Percentiles rank a stretch among this genome's conserved stretches.
Evolutionary conservation across 495 filamentous ascomycete genomes (phyloP).

Genomic region (Hyphodiscus hymeniophilus): DNA sequence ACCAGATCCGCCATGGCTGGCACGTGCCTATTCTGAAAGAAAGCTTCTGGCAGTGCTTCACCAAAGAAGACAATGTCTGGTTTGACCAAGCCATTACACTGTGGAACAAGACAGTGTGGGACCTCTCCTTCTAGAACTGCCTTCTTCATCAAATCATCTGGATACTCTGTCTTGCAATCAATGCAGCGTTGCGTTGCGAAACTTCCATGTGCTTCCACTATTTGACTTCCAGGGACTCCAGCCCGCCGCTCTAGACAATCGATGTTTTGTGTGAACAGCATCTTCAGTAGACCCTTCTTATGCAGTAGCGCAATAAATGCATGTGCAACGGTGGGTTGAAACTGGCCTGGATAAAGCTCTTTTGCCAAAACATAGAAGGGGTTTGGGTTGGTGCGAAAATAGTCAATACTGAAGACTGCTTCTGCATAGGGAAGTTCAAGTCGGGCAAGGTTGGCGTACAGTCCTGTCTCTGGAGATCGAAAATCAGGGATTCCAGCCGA

Average conservation of each 20-base stretch:
- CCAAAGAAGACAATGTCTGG: slow-evolving; percentile 97
- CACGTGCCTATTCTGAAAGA: slow-evolving; percentile 50
- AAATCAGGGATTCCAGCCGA: slow-evolving; percentile 65
- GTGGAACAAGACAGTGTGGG: slow-evolving; percentile 49
- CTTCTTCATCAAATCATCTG: slow-evolving; percentile 62
- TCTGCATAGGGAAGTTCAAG: slow-evolving; percentile 77
- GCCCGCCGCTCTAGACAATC: slow-evolving; percentile 88
- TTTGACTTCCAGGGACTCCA: slow-evolving; percentile 69
- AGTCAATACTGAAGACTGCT: slow-evolving; percentile 76
- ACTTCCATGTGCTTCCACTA: slow-evolving; percentile 92
- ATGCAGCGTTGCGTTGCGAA: slow-evolving; percentile 88
- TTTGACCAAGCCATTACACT: slow-evolving; percentile 80
- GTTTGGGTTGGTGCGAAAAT: slow-evolving; percentile 73
- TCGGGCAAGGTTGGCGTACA: slow-evolving; percentile 76
- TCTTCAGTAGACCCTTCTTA: slow-evolving; percentile 67
- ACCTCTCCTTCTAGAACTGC: slow-evolving; percentile 54
- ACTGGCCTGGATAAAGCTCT: slow-evolving; percentile 89
- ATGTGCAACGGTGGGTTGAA: slow-evolving; percentile 77
- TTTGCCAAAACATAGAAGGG: slow-evolving; percentile 90
- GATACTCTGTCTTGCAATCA: slow-evolving; percentile 67
- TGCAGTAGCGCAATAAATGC: slow-evolving; percentile 69
- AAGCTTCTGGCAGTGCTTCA: slow-evolving; percentile 59
- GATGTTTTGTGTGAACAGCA: slow-evolving; percentile 95
- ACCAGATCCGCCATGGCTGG: slow-evolving; percentile 64
- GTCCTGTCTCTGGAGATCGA: slow-evolving; percentile 63